phyloP scores from a whole-genome alignment of 352 stramenopile genomes.

The Pelagophyceae sp. region DNA sequence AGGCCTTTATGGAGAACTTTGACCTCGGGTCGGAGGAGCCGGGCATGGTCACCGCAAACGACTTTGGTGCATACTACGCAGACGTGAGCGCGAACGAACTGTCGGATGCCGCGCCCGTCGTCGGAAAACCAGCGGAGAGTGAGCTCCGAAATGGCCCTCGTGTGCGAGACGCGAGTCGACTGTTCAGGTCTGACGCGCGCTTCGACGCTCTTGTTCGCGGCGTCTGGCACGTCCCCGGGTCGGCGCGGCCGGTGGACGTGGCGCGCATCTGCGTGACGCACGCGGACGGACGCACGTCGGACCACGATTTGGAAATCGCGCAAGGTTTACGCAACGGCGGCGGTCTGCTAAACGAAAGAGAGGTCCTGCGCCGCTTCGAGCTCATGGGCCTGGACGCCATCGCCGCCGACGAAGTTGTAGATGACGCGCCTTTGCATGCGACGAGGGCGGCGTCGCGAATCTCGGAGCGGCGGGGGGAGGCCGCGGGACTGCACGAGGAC shows the following conservation, averaged over 20 bases:
- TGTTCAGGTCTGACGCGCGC: slow-evolving; percentile 27
- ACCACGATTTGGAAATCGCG: slow-evolving; percentile 12
- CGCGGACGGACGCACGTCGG: background rate
- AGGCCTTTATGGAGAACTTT: slow-evolving; percentile 11
- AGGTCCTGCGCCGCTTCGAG: slow-evolving; percentile 18
- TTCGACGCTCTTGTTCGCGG: background rate
- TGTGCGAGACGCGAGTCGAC: too few species aligned
- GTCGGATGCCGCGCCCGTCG: too few species aligned
- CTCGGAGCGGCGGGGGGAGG: too few species aligned
- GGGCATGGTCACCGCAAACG: slow-evolving; percentile 21
- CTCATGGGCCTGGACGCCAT: background rate
- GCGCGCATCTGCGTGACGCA: background rate
- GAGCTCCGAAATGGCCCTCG: too few species aligned
- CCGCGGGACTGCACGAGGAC: too few species aligned
- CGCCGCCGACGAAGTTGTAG: background rate
- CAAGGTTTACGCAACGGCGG: slow-evolving; percentile 7
- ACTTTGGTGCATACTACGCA: slow-evolving; percentile 16
- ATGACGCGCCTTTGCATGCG: too few species aligned
- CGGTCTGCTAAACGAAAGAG: slow-evolving; percentile 10
- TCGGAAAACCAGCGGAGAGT: too few species aligned
- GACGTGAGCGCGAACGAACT: background rate
- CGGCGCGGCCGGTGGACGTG: background rate
- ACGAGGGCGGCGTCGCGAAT: too few species aligned
- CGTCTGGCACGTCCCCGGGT: background rate
- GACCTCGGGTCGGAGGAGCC: slow-evolving; percentile 31